A percentile compares a stretch with the other conserved stretches of the same genome.
Evolutionary conservation across 2,329 filamentous ascomycete species (phyloP).

Genomic region (Botrytis cinerea): DNA sequence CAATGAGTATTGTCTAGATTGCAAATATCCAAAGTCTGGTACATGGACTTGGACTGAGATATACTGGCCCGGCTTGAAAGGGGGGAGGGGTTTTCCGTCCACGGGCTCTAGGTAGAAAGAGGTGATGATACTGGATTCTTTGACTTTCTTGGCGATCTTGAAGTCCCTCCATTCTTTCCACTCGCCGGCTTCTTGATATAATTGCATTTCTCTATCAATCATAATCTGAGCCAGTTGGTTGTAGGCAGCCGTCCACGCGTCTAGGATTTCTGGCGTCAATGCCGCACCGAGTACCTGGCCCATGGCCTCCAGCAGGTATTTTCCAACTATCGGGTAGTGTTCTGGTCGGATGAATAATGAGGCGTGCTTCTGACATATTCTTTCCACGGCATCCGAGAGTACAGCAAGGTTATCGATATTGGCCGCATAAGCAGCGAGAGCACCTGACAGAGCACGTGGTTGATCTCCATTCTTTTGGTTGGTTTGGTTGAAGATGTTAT

Average conservation of each 20-base stretch:
- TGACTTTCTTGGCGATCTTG: constrained; percentile 59
- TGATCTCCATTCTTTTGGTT: constrained; percentile 70
- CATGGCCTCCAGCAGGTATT: constrained; percentile 68
- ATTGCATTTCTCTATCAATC: constrained; percentile 61
- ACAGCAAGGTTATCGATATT: constrained; percentile 70
- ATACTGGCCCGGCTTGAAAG: constrained; percentile 72
- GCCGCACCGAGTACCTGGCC: constrained; percentile 66
- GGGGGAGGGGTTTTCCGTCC: constrained; percentile 59
- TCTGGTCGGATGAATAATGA: constrained; percentile 68
- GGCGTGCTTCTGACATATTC: constrained; percentile 76
- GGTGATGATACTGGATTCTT: constrained; percentile 62
- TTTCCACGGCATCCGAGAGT: constrained; percentile 58
- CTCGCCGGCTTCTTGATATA: constrained; percentile 55
- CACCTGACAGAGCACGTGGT: constrained; percentile 65
- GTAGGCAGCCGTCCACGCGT: constrained; percentile 74
- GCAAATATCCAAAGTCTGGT: constrained; percentile 61
- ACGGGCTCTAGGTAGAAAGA: constrained; percentile 71
- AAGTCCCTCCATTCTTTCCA: constrained; percentile 56
- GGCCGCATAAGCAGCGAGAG: constrained; percentile 71
- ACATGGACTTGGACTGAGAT: constrained; percentile 65
- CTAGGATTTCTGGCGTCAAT: constrained; percentile 64
- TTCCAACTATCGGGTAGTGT: constrained; percentile 71
- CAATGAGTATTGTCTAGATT: constrained; percentile 75
- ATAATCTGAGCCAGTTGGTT: constrained; percentile 70
- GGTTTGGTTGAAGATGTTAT: constrained; percentile 69